phyloP scores from a whole-genome alignment of 371 early-diverging fungal species.

The Rhizomucor miehei region DNA sequence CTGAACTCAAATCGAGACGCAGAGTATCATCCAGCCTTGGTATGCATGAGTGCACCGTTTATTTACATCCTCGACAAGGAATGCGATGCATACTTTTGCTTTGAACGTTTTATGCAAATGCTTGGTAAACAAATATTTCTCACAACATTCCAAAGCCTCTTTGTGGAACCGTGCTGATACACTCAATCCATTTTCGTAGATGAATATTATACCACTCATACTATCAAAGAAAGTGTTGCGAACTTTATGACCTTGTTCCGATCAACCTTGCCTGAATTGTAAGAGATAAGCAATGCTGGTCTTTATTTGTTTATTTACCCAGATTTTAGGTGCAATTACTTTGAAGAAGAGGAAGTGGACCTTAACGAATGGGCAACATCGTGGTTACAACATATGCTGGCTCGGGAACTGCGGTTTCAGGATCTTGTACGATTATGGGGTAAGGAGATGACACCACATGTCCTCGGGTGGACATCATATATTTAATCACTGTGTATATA shows the following conservation, averaged over 20 bases:
- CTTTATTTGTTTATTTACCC: slow-evolving; percentile 1
- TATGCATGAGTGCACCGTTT: slow-evolving; percentile 85
- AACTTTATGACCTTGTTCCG: slow-evolving; percentile 81
- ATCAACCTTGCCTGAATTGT: slow-evolving; percentile 68
- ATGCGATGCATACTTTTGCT: slow-evolving; percentile 80
- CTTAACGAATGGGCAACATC: slow-evolving; percentile 89
- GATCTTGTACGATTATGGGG: slow-evolving; percentile 82
- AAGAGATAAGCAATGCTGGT: slow-evolving; percentile 7
- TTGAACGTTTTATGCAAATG: slow-evolving; percentile 68
- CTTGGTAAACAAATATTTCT: slow-evolving; percentile 49
- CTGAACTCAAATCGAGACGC: slow-evolving; percentile 72
- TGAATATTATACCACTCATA: slow-evolving; percentile 52
- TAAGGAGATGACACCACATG: slow-evolving; percentile 21
- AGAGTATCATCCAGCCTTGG: slow-evolving; percentile 76
- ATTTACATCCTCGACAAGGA: slow-evolving; percentile 71
- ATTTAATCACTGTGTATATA: neutral
- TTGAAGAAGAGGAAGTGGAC: slow-evolving; percentile 95
- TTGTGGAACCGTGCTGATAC: slow-evolving; percentile 1
- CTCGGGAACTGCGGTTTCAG: slow-evolving; percentile 80
- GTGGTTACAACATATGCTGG: slow-evolving; percentile 78
- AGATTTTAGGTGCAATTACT: slow-evolving; percentile 64
- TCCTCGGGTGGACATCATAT: no score
- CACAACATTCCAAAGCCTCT: neutral
- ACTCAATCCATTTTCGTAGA: slow-evolving; percentile 36
- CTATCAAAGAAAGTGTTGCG: slow-evolving; percentile 70